Base-by-base conservation (phyloP, 208 protist genomes). In the Leishmania mexicana region DNA sequence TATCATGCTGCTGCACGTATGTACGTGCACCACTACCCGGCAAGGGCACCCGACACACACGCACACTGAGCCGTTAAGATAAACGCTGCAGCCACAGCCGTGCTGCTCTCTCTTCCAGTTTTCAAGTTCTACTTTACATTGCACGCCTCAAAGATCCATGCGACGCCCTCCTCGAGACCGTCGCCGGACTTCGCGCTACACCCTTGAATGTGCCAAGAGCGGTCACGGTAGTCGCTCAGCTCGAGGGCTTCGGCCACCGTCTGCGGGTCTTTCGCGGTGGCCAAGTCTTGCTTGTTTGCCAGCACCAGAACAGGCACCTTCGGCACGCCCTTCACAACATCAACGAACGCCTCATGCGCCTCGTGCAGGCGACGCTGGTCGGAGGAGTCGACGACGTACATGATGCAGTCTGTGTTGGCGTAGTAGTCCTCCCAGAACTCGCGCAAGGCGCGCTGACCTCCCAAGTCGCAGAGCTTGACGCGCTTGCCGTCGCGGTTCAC, bases 221-320 rank as follows among this genome's bases (percentile, higher is more conserved):
- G 96, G 70, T 98, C 96, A 31, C 97, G 92, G 77, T 98, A 98
- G 60, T 95, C 90, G 75, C 93, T 75, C 78, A 99, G 85, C 49
- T 95, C 85, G 31, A 99, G 87, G 49, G 74, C 82, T 77, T 96
- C 90, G 1, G 96, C 92, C 53, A 99, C 83, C 60, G 84, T 84
- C 80, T 96, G 84, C 2, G 93, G 86, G 49, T 88, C 67, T 84
- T 99, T 93, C 2, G 98, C 94, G 0, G 96, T 95, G 28, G 96
- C 94, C 47, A 99, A 88, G 88, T 99, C 99, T 84, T 99, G 99
- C 94, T 99, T 99, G 90, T 99, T 99, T 24, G 99, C 99, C 73
- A 99, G 98, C 47, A 99, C 95, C 11, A 99, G 91, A 49, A 99
- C 91, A 40, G 99, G 98, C 31, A 99, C 98, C 11, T 94, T 96